Conservation (phyloP, 345 rosid genomes). For the Salix purpurea region DNA sequence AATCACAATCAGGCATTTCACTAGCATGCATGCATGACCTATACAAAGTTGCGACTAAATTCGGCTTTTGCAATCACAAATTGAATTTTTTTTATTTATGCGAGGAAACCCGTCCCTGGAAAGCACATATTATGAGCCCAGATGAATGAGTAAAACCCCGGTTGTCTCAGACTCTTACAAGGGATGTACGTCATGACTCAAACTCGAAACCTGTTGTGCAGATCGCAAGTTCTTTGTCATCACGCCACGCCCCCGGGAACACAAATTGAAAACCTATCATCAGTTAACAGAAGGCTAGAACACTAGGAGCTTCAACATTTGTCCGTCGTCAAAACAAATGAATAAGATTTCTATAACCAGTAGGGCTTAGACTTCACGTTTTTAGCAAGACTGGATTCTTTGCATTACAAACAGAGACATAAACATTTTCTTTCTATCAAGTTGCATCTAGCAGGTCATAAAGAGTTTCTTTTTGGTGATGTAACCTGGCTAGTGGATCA, state of each 20-base stretch:
- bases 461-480: neutral
- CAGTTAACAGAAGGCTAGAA: neutral
- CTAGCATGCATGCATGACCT: neutral
- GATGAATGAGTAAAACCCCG: no score
- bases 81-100: no score
- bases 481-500: constrained; percentile 3
- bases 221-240: no score
- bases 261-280: neutral
- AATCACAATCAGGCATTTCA: neutral
- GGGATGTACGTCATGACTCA: no score
- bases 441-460: neutral
- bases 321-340: neutral
- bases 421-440: neutral
- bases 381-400: neutral
- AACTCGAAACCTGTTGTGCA: no score
- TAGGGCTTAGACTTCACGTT: neutral
- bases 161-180: no score
- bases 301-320: neutral
- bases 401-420: neutral
- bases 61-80: neutral
- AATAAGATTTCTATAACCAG: neutral
- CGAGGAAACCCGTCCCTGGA: no score
- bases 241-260: no score
- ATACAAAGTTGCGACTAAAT: neutral
- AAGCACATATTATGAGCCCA: no score